Evolutionary conservation across 371 early-diverging fungal genomes (phyloP).

Genomic region (Mucor sp.): DNA sequence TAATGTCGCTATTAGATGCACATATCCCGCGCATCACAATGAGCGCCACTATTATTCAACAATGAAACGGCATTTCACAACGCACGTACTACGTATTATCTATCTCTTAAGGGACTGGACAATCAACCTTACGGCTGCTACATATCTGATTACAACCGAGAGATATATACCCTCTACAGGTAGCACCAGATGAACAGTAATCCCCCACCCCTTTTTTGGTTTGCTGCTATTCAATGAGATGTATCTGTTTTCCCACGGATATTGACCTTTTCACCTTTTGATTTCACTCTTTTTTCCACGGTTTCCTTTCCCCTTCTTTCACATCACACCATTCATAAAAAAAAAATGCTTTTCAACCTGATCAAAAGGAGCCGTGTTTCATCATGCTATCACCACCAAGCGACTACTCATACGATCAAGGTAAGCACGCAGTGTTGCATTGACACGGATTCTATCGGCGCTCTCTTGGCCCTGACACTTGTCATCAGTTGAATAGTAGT

Average conservation of each 20-base stretch:
- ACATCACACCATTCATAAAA: neutral
- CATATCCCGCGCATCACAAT: too few species aligned
- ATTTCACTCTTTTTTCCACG: conserved; percentile 15
- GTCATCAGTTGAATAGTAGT: neutral
- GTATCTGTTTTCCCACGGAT: conserved; percentile 16
- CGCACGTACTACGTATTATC: too few species aligned
- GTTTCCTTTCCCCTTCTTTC: neutral
- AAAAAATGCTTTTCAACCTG: neutral
- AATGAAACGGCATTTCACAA: too few species aligned
- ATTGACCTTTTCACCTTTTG: neutral
- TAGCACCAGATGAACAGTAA: neutral
- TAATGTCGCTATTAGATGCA: too few species aligned
- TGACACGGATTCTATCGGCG: neutral
- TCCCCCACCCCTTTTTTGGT: neutral
- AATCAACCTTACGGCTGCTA: neutral
- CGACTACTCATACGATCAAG: neutral
- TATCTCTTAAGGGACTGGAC: too few species aligned
- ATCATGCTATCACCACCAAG: neutral
- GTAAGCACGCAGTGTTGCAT: neutral
- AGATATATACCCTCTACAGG: neutral
- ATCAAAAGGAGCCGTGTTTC: neutral
- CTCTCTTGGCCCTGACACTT: neutral
- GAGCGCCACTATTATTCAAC: too few species aligned
- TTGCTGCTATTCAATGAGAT: neutral
- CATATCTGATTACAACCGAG: neutral